Base-by-base conservation (phyloP, 225 moss, liverwort and hornwort species). In the Marchantia polymorpha region DNA sequence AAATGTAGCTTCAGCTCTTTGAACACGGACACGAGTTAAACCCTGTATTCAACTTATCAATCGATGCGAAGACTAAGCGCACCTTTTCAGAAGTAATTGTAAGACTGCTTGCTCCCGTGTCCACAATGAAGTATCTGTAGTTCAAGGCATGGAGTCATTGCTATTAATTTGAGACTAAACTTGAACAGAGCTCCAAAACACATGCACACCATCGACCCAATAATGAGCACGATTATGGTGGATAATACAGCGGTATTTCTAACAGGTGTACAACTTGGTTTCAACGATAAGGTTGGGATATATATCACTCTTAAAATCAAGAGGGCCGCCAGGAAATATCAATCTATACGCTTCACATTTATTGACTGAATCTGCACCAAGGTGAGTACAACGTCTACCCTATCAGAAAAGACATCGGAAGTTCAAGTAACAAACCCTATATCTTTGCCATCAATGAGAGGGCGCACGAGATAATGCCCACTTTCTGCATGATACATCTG, bases 381-480 rank as follows among this genome's bases (percentile, higher is more conserved):
- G 3, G n/a, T 8, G 9, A 61, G 7, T 71, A 22, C 11, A 50
- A 47, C 8, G 11, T n/a, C 10, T 20, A 22, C 8, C 25, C 19
- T 1, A n/a, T 9, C 10, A 0, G 7, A 10, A n/a, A 50, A n/a
- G 50, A n/a, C 12, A 2, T 50, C 31, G 11, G 51, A 16, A 58
- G 64, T 25, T 25, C 22, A 23, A 27, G 27, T 7, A 73, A 69
- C 85, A 5, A 85, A 94, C 93, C 97, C 97, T 76, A 97, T 90
- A 75, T 82, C 84, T 84, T 87, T 86, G 53, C 97, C 97, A 81
- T 99, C 81, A 76, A 99, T 82, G 12, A 99, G 85, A 13, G 97
- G 97, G 55, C 90, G 93, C 75, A 99, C 93, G 66, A 99, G 93
- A 73, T 89, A 93, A 78, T 99, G 97, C 55, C 94, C 94, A 89